A percentile compares a stretch with the other conserved stretches of the same genome.
Evolutionary conservation across 1,284 basidiomycete species (phyloP).

Genomic region (Cutaneotrichosporon cutaneum): DNA sequence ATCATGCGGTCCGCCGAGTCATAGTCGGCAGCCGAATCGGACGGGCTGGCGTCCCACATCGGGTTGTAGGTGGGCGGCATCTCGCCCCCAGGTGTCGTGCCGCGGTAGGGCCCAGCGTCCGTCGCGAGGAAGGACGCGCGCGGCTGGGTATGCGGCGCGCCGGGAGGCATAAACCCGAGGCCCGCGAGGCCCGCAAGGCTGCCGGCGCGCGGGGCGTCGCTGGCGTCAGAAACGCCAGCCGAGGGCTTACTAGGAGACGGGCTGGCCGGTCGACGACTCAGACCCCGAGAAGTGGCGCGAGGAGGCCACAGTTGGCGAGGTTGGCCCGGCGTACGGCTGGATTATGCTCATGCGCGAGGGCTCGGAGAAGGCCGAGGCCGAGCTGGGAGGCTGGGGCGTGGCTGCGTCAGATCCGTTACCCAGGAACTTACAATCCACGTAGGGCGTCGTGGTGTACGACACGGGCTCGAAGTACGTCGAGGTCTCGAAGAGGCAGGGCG

Average conservation of each 20-base stretch:
- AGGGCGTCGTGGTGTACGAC: neutral
- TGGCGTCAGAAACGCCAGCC: neutral
- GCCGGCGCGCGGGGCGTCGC: neutral
- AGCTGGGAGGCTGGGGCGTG: neutral
- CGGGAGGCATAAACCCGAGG: neutral
- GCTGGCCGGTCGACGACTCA: neutral
- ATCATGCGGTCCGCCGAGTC: neutral
- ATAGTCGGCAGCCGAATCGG: neutral
- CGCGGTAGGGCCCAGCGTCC: neutral
- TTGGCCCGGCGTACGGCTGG: neutral
- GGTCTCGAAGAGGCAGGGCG: neutral
- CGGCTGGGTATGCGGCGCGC: neutral
- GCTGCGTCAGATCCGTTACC: neutral
- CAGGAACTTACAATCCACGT: neutral
- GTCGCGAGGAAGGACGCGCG: neutral
- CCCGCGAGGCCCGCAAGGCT: neutral
- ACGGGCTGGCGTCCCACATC: neutral
- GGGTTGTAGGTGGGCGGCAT: conserved; percentile 7
- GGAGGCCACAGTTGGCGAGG: neutral
- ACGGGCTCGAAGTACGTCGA: neutral
- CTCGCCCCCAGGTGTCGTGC: neutral
- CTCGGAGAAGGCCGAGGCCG: neutral
- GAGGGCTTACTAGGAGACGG: neutral
- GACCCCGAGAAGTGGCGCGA: neutral
- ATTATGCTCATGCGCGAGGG: neutral